Conservation (phyloP, 2,329 filamentous ascomycete species). For the Xylariaceae sp. region DNA sequence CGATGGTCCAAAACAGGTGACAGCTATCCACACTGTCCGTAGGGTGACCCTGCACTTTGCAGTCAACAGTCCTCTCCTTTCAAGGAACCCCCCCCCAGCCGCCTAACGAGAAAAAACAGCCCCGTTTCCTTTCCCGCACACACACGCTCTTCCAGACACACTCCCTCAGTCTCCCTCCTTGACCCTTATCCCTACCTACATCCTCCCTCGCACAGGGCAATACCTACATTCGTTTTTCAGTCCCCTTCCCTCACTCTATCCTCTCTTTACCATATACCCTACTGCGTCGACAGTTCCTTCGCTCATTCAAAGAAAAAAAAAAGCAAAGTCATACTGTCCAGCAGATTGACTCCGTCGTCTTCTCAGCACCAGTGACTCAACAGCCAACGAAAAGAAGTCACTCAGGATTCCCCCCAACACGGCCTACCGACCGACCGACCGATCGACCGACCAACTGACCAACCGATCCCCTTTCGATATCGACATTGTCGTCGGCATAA, state of each 20-base stretch:
- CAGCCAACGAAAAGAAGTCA: neutral
- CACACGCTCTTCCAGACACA: constrained; percentile 6
- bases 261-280: constrained; percentile 12
- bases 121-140: constrained; percentile 12
- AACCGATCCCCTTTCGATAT: constrained; percentile 5
- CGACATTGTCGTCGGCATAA: constrained; percentile 1
- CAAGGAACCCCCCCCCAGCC: constrained; percentile 7
- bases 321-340: neutral
- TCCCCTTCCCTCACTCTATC: constrained; percentile 6
- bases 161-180: constrained; percentile 17
- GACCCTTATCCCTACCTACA: too few relatives aligned
- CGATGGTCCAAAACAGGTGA: constrained; percentile 11
- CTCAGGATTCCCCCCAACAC: neutral
- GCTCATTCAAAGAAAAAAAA: too few relatives aligned
- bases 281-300: neutral
- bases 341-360: neutral
- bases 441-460: neutral
- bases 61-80: constrained; percentile 11
- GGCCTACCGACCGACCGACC: neutral
- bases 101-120: constrained; percentile 11
- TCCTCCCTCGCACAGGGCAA: constrained; percentile 17
- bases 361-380: neutral
- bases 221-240: constrained; percentile 14
- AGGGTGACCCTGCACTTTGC: neutral
- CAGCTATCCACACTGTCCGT: constrained; percentile 6